Conservation (phyloP, 495 filamentous ascomycete genomes). For the Evernia prunastri region DNA sequence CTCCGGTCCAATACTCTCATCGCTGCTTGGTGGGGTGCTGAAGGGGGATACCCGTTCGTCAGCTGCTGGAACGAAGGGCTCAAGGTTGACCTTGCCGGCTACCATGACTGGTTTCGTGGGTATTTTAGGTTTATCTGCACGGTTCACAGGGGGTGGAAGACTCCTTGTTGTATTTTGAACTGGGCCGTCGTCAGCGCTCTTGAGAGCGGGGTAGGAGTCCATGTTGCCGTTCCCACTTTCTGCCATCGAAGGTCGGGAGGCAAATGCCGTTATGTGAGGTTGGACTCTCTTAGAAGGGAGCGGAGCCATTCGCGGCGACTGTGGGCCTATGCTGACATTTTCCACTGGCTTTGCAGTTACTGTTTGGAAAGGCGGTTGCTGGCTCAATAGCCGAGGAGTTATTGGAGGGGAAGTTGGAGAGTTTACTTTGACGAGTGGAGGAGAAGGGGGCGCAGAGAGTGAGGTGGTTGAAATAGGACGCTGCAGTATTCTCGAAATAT, state of each 20-base stretch:
- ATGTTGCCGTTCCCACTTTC: not conserved
- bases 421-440: conserved; percentile 65
- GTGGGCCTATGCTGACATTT: conserved; percentile 11
- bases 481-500: conserved; percentile 4
- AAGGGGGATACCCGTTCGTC: conserved; percentile 74
- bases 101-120: conserved; percentile 39
- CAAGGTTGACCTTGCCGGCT: conserved; percentile 8
- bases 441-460: conserved; percentile 51
- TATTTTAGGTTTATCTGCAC: conserved; percentile 76
- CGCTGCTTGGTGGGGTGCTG: conserved; percentile 78
- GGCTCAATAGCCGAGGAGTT: conserved; percentile 20
- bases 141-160: conserved; percentile 66
- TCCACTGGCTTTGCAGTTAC: conserved; percentile 24
- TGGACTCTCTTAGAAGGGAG: conserved; percentile 1
- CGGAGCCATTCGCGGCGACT: conserved; percentile 1
- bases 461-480: conserved; percentile 49
- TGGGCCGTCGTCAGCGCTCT: conserved; percentile 13
- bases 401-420: conserved; percentile 69
- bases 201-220: not conserved
- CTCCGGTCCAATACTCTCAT: conserved; percentile 48
- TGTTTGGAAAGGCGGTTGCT: conserved; percentile 23
- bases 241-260: not conserved
- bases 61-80: conserved; percentile 13
- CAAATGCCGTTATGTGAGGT: not conserved
- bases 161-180: conserved; percentile 32